Base-by-base conservation (phyloP, 192 early-diverging fungal genomes). In the Coemansia sp. region DNA sequence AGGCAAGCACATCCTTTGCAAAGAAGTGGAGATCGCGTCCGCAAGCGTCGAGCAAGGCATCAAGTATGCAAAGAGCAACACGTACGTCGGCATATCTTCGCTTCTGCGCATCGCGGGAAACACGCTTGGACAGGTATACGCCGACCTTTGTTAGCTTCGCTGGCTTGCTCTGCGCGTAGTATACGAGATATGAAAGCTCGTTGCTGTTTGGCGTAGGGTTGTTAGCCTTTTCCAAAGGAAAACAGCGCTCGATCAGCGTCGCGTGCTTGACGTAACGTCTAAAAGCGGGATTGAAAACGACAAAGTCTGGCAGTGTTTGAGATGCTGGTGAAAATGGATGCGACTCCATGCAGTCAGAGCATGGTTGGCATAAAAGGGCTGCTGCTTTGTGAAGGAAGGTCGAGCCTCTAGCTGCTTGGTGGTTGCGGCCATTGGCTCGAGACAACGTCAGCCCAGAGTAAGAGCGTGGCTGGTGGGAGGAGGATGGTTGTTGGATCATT, bases 121-220 rank as follows among this genome's bases (percentile, higher is more conserved):
- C 84, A 66, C 88, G 85, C 65, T 86, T 88, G 59, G 92, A 90
- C 23, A 97, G 77, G 71, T 87, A 93, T 6, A 78, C 75, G 63
- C 94, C 95, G 41, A 95, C 92, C 74, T 97, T 97, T 55, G 89
- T 84, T 54, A 95, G 84, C 74, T 97, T 97, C 14, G 90, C 89
- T 4, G 94, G 93, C 67, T 92, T 90, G 54, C 90, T 87, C 43
- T 86, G 87, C 29, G 92, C 91, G 70, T 97, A 97, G 79, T 91
- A 95, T 9, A 92, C 82, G 50, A 97, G 84, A 60, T 92, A 90
- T 19, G 93, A 94, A 7, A 97, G 88, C 66, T 92, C 88, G 57
- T 85, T 88, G 52, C 88, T 82, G 62, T 89, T 91, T 42, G 95
- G 92, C 34, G 32, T 36, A 3, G 71, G 57, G 33, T 69, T 70